Evolutionary conservation across 257 asterid species (phyloP).

Genomic region (Haberlea rhodopensis): DNA sequence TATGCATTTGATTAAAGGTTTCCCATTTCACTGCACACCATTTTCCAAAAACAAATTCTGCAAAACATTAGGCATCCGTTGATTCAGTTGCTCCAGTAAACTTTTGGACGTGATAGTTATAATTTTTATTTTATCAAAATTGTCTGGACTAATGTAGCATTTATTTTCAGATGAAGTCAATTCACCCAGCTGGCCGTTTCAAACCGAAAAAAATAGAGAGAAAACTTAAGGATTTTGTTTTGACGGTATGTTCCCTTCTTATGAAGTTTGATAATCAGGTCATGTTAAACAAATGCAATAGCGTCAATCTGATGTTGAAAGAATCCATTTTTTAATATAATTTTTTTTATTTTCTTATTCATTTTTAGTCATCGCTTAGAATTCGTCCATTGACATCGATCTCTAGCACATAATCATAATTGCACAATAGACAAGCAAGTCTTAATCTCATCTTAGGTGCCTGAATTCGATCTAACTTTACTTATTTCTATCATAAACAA

Average conservation of each 20-base stretch:
- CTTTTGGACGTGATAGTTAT: not conserved
- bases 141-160: not conserved
- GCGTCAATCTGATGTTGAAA: not conserved
- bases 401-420: not conserved
- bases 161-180: not conserved
- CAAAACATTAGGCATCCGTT: conserved; percentile 3
- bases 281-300: not conserved
- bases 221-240: not conserved
- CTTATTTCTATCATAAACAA: not conserved
- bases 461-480: not conserved
- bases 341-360: not conserved
- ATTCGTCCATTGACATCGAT: not conserved
- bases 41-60: conserved; percentile 5
- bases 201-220: too few relatives aligned
- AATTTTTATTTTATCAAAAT: conserved; percentile 3
- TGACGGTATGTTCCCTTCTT: conserved; percentile 1
- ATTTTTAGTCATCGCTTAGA: not conserved
- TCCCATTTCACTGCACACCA: conserved; percentile 13
- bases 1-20: conserved; percentile 92
- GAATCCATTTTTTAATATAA: not conserved
- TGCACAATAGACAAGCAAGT: not conserved
- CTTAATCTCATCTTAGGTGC: not conserved
- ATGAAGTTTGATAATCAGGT: not conserved
- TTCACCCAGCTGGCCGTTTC: conserved; percentile 1
- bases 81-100: conserved; percentile 12